A percentile compares a stretch with the other conserved stretches of the same genome.
phyloP scores from a whole-genome alignment of 352 stramenopile genomes.

The Peronospora belbahrii region DNA sequence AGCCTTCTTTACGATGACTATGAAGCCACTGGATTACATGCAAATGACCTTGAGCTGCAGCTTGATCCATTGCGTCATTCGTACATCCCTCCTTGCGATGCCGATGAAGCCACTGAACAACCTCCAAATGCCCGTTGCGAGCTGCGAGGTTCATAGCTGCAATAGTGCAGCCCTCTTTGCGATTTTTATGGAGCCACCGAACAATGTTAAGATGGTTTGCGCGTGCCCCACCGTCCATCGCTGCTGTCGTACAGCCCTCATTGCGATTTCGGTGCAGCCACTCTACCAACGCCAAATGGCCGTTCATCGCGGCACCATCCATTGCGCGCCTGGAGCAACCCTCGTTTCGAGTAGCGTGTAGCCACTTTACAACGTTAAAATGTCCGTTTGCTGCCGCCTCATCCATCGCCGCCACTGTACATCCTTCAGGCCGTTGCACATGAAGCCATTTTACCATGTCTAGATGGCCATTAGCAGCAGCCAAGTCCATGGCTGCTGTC shows the following conservation, averaged over 20 bases:
- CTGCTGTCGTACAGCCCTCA: constrained; percentile 25
- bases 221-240: constrained; percentile 23
- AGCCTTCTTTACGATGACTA: constrained; percentile 22
- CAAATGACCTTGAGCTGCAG: constrained; percentile 24
- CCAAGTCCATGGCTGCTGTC: constrained; percentile 22
- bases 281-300: constrained; percentile 20
- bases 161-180: constrained; percentile 19
- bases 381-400: constrained; percentile 23
- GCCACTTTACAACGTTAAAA: constrained; percentile 20
- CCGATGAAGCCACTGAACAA: constrained; percentile 23
- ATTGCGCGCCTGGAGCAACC: constrained; percentile 21
- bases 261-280: constrained; percentile 24
- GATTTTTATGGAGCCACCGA: constrained; percentile 27
- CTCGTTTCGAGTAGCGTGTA: constrained; percentile 21
- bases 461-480: constrained; percentile 21
- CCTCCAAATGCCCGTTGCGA: constrained; percentile 22
- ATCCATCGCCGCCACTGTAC: constrained; percentile 26
- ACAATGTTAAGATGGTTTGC: constrained; percentile 24
- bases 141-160: constrained; percentile 27
- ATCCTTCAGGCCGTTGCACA: constrained; percentile 20
- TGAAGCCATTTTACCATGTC: constrained; percentile 28
- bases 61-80: constrained; percentile 26
- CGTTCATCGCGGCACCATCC: constrained; percentile 24
- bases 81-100: constrained; percentile 22
- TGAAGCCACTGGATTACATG: constrained; percentile 28